Evolutionary conservation across 768 basidiomycete genomes (phyloP), one percentile per base, ranked within the genome.

Genomic region (Collybiopsis luxurians): DNA sequence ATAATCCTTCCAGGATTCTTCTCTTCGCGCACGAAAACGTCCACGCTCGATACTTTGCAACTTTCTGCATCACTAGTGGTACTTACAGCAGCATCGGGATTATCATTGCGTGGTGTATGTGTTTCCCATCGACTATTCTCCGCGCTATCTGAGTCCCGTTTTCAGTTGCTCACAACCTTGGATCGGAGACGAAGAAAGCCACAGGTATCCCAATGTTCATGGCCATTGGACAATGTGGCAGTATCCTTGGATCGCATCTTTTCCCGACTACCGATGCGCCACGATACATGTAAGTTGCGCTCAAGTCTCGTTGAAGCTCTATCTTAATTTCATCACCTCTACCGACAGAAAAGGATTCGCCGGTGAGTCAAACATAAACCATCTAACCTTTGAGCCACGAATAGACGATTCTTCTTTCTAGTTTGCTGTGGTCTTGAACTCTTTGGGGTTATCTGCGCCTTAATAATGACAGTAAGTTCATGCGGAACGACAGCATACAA

Each of bases 191-290:
- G 0, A 90, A 91, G 69, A 83, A 81, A 55, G 89, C 89, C 0
- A 82, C 87, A 0, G 89, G 89, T 0, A 86, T 89, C 30, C 87
- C 87, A 9, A 78, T 88, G 71, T 89, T 90, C 65, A 89, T 89
- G 84, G 80, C 86, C 11, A 89, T 91, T 36, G 89, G 89, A 0
- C 89, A 91, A 64, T 83, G 87, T 50, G 89, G 88, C 12, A 87
- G 87, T 59, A 71, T 89, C 46, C 74, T 89, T n/a, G 89, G 87
- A n/a, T 79, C 87, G 0, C 87, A 89, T 57, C 71, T 91, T 12
- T 90, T 83, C 68, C 89, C 88, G 0, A 71, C 77, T 15, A 75
- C 77, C 0, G 82, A 89, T 38, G 81, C 82, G 0, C 89, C 89
- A 1, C 70, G 71, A 38, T 91, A 89, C 60, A 80, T 80, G 88